Percentiles rank a stretch among this genome's conserved stretches.
Evolutionary conservation across 148 eudicot species (phyloP).

Genomic region (Agrostemma githago): DNA sequence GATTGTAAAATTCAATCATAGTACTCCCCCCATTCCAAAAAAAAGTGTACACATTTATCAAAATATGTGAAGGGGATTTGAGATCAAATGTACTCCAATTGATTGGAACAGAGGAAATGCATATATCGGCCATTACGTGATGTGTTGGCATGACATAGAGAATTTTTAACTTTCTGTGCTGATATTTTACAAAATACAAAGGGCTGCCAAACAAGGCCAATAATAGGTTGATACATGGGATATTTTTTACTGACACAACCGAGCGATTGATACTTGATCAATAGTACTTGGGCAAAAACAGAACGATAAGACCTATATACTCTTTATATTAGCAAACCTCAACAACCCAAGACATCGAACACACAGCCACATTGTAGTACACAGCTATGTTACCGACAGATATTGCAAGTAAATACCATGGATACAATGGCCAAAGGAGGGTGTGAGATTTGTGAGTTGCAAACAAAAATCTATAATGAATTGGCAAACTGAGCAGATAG

Average conservation of each 20-base stretch:
- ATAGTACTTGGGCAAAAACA: no score
- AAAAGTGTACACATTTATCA: no score
- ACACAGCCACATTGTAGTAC: neutral
- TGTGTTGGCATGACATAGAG: neutral
- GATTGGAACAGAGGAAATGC: neutral
- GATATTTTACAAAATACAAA: neutral
- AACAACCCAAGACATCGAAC: neutral
- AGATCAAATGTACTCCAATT: no score
- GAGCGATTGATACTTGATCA: neutral
- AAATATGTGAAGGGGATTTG: no score
- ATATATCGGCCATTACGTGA: neutral
- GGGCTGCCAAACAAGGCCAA: neutral
- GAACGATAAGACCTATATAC: neutral
- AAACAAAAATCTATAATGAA: no score
- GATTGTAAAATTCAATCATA: no score
- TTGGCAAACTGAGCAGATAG: neutral
- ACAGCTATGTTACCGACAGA: neutral
- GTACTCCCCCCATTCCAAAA: no score
- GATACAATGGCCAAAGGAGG: neutral
- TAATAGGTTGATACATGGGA: neutral
- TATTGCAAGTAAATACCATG: neutral
- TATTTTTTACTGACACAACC: no score
- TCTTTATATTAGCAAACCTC: neutral
- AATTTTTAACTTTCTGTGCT: neutral
- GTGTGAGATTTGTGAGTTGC: no score